A percentile compares a stretch with the other conserved stretches of the same genome.
Conservation (phyloP, 1,139 yeast species). For the Taiozyma sp. region DNA sequence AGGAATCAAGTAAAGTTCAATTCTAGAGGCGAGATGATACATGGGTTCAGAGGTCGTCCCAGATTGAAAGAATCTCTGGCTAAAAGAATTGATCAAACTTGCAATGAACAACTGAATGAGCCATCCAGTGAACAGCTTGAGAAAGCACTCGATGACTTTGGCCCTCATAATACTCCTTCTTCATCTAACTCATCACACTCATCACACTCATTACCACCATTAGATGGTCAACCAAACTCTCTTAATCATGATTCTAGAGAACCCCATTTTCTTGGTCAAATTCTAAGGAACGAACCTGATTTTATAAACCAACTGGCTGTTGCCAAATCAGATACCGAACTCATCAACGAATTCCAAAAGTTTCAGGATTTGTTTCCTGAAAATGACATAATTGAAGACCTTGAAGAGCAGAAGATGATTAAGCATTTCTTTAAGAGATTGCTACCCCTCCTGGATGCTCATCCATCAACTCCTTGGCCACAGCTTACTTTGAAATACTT, state of each 20-base stretch:
- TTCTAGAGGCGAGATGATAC: slow-evolving; percentile 28
- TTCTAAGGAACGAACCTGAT: neutral
- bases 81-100: slow-evolving; percentile 11
- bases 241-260: neutral
- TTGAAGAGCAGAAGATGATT: slow-evolving; percentile 47
- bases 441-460: slow-evolving; percentile 48
- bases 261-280: neutral
- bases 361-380: slow-evolving; percentile 23
- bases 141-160: neutral
- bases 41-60: slow-evolving; percentile 35
- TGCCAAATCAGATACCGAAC: neutral
- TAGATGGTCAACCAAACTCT: neutral
- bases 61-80: slow-evolving; percentile 24
- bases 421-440: slow-evolving; percentile 50
- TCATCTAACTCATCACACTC: neutral
- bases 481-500: slow-evolving; percentile 50
- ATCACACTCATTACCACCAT: neutral
- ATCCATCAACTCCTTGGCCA: slow-evolving; percentile 57
- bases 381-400: slow-evolving; percentile 17
- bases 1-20: slow-evolving; percentile 20
- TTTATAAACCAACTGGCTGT: neutral
- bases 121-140: neutral
- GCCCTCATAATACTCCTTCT: neutral
- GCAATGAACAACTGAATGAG: neutral
- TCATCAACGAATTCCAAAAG: slow-evolving; percentile 19